Conservation (phyloP, 371 early-diverging fungal species). For the Thermomucor indicae-seudaticae region DNA sequence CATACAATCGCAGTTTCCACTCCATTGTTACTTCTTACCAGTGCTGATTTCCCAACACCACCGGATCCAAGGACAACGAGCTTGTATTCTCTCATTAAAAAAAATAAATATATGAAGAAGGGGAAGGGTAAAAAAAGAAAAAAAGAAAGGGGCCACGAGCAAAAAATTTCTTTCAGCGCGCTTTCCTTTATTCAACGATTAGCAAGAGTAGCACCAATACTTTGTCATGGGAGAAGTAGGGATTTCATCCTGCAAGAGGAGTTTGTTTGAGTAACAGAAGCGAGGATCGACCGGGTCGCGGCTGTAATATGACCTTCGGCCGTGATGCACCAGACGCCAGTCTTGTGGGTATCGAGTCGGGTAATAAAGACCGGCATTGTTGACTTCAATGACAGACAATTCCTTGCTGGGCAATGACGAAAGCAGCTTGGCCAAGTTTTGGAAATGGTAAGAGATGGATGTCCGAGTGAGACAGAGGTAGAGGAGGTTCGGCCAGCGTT, state of each 20-base stretch:
- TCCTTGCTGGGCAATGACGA: not conserved
- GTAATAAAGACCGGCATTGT: constrained; percentile 1
- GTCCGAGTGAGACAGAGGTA: not conserved
- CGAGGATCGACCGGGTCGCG: constrained; percentile 18
- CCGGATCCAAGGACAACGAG: constrained; percentile 1
- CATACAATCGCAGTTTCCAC: too few species aligned
- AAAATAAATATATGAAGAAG: not conserved
- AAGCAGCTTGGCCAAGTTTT: not conserved
- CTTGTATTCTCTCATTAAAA: not conserved
- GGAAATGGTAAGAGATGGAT: not conserved
- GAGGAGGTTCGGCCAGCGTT: not conserved
- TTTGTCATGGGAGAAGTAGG: constrained; percentile 26
- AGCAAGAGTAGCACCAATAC: constrained; percentile 31
- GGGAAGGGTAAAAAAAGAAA: not conserved
- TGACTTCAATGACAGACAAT: constrained; percentile 20
- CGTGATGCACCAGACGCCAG: constrained; percentile 6
- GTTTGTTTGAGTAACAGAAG: constrained; percentile 27
- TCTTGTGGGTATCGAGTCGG: constrained; percentile 7
- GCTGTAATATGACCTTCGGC: constrained; percentile 18
- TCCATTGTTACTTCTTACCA: too few species aligned
- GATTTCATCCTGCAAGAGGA: constrained; percentile 11
- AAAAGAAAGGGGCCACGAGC: not conserved
- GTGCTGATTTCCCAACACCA: not conserved
- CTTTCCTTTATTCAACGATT: too few species aligned
- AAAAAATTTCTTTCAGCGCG: not conserved